A percentile compares a stretch with the other conserved stretches of the same genome.
Evolutionary conservation across 2,329 filamentous ascomycete species (phyloP).

Genomic region (Phyllosticta citrichinensis): DNA sequence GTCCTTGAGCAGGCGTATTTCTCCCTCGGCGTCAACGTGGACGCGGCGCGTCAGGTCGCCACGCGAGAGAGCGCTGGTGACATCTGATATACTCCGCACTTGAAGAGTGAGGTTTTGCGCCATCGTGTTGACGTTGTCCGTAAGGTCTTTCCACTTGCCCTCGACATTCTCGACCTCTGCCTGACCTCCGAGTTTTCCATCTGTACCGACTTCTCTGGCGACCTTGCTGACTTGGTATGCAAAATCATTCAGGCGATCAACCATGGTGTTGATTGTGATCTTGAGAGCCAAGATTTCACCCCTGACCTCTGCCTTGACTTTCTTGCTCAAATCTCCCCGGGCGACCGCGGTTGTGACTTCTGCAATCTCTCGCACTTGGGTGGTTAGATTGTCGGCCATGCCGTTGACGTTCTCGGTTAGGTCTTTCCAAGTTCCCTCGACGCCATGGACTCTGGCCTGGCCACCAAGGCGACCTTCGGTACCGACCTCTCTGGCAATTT

Average conservation of each 20-base stretch:
- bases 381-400: slow-evolving; percentile 43
- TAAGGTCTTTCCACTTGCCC: slow-evolving; percentile 58
- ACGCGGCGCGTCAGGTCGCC: slow-evolving; percentile 96
- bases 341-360: slow-evolving; percentile 44
- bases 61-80: slow-evolving; percentile 89
- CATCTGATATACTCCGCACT: slow-evolving; percentile 84
- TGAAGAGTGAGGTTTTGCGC: slow-evolving; percentile 53
- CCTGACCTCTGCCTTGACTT: slow-evolving; percentile 42
- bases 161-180: slow-evolving; percentile 55
- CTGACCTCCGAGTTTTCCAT: slow-evolving; percentile 54
- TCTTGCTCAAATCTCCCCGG: slow-evolving; percentile 41
- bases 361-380: slow-evolving; percentile 44
- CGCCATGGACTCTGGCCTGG: slow-evolving; percentile 42
- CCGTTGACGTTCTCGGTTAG: slow-evolving; percentile 45
- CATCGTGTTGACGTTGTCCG: slow-evolving; percentile 60
- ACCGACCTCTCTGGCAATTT: slow-evolving; percentile 43
- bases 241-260: slow-evolving; percentile 53
- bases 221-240: slow-evolving; percentile 58
- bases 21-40: slow-evolving; percentile 87
- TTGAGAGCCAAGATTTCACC: slow-evolving; percentile 56
- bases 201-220: slow-evolving; percentile 54
- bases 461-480: slow-evolving; percentile 42
- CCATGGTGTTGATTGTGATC: slow-evolving; percentile 70
- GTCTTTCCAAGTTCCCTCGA: slow-evolving; percentile 45
- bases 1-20: slow-evolving; percentile 87